Conservation (phyloP, 179 eudicot species). For the Heliamphora pulchella region DNA sequence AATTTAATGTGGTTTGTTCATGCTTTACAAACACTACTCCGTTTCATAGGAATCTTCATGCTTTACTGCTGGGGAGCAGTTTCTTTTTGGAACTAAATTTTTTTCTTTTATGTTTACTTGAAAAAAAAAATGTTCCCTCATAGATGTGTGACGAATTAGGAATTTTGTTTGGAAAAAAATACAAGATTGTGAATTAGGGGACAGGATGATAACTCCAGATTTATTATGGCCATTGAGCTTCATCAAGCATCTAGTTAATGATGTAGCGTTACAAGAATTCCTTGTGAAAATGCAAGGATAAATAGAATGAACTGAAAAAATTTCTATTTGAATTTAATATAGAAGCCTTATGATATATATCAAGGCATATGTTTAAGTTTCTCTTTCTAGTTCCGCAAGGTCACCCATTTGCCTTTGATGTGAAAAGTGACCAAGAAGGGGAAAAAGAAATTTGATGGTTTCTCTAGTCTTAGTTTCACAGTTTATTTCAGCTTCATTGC, state of each 20-base stretch:
- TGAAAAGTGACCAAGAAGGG: neutral
- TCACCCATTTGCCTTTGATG: neutral
- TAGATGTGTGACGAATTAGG: neutral
- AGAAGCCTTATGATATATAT: neutral
- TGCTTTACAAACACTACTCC: neutral
- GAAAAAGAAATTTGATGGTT: too few relatives aligned
- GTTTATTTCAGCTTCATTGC: too few relatives aligned
- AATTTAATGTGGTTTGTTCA: neutral
- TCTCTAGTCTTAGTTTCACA: too few relatives aligned
- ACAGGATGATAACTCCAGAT: neutral
- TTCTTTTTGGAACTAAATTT: neutral
- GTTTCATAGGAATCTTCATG: neutral
- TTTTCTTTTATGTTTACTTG: neutral
- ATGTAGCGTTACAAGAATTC: neutral
- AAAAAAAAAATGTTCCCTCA: neutral
- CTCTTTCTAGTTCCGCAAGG: neutral
- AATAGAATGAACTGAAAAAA: slow-evolving; percentile 3
- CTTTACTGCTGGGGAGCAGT: neutral
- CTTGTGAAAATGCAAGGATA: neutral
- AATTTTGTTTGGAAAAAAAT: neutral
- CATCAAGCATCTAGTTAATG: neutral
- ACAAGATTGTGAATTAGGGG: neutral
- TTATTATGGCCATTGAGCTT: neutral
- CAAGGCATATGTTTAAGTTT: neutral
- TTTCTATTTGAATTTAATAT: neutral